phyloP scores from a whole-genome alignment of 352 stramenopile genomes.

The Globisporangium recalcitrans region DNA sequence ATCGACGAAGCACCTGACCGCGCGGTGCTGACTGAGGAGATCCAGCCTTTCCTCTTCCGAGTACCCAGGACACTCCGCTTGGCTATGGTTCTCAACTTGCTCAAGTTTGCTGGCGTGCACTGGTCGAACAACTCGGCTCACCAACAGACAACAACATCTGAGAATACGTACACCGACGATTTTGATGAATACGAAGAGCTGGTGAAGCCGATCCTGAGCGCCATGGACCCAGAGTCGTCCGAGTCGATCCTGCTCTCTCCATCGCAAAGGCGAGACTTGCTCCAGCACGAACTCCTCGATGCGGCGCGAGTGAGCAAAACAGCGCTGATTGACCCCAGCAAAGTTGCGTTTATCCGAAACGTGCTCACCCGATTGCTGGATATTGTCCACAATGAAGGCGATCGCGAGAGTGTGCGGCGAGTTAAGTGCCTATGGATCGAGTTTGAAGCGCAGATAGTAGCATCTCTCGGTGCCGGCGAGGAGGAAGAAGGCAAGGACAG shows the following conservation, averaged over 20 bases:
- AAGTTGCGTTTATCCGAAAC: conserved; percentile 41
- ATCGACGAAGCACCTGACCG: conserved; percentile 65
- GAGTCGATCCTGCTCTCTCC: conserved; percentile 27
- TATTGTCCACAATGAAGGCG: conserved; percentile 15
- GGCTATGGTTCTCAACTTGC: conserved; percentile 29
- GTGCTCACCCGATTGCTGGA: conserved; percentile 26
- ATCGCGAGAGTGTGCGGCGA: conserved; percentile 4
- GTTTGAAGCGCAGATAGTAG: conserved; percentile 33
- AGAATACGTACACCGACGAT: conserved; percentile 36
- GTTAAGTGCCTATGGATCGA: conserved; percentile 51
- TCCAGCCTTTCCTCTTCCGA: conserved; percentile 72
- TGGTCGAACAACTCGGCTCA: conserved; percentile 10
- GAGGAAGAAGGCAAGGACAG: neutral
- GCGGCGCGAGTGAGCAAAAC: conserved; percentile 21
- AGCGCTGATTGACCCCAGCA: conserved; percentile 27
- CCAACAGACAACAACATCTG: neutral
- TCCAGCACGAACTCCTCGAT: conserved; percentile 22
- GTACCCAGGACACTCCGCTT: conserved; percentile 32
- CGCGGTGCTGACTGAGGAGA: conserved; percentile 62
- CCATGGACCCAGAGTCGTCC: conserved; percentile 24
- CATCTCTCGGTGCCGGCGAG: neutral
- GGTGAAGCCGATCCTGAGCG: conserved; percentile 36
- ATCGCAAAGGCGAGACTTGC: conserved; percentile 19
- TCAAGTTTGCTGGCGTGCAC: conserved; percentile 45
- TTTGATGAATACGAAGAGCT: conserved; percentile 30